Conservation (phyloP, 1,284 basidiomycete species). For the Sporisorium iseilematis-ciliati region DNA sequence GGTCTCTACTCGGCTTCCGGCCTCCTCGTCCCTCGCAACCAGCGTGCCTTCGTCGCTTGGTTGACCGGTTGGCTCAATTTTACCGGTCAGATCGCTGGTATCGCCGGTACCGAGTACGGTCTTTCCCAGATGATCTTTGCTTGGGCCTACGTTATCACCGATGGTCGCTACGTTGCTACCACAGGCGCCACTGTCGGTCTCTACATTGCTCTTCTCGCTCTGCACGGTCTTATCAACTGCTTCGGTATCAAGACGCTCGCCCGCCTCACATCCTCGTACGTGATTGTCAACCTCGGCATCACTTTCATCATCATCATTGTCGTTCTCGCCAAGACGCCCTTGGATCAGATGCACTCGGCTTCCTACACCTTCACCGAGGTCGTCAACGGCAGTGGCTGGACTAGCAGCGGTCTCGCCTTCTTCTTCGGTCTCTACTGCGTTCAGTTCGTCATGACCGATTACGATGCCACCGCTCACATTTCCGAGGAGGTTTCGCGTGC, state of each 20-base stretch:
- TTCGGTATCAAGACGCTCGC: constrained; percentile 84
- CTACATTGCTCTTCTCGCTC: constrained; percentile 61
- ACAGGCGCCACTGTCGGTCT: constrained; percentile 63
- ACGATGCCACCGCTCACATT: constrained; percentile 80
- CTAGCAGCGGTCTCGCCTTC: constrained; percentile 84
- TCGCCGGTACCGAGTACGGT: constrained; percentile 89
- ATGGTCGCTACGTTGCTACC: constrained; percentile 55
- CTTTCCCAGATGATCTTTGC: constrained; percentile 89
- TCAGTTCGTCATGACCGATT: constrained; percentile 75
- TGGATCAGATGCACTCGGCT: constrained; percentile 79
- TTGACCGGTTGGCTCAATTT: constrained; percentile 78
- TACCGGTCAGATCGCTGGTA: constrained; percentile 85
- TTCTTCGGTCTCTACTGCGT: constrained; percentile 88
- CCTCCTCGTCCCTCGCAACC: constrained; percentile 61
- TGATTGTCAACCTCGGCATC: constrained; percentile 84
- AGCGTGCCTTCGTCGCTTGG: constrained; percentile 76
- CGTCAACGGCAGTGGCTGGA: constrained; percentile 82
- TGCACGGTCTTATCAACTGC: constrained; percentile 76
- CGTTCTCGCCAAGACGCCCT: constrained; percentile 79
- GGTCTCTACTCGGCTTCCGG: constrained; percentile 76
- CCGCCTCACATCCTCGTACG: constrained; percentile 81
- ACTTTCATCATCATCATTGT: constrained; percentile 79
- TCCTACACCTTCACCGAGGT: constrained; percentile 78
- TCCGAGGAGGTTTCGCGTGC: constrained; percentile 91
- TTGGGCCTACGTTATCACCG: constrained; percentile 72